phyloP scores from a whole-genome alignment of 2,329 filamentous ascomycete species.

The Coniella lustricola region DNA sequence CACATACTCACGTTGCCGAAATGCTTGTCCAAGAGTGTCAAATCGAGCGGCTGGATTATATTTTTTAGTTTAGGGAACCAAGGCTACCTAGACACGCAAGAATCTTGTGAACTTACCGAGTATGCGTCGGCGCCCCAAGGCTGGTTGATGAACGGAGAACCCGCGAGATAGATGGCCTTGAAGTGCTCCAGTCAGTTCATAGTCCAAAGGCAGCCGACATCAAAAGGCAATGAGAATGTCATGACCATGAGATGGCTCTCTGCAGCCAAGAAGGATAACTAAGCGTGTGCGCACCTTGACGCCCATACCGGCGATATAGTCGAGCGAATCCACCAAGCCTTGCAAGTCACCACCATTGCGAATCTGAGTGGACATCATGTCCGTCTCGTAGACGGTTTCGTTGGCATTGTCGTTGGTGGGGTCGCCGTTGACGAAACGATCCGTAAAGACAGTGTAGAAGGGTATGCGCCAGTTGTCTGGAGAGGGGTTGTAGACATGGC shows the following conservation, averaged over 20 bases:
- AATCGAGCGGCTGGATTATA: slow-evolving; percentile 40
- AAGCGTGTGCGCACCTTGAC: slow-evolving; percentile 34
- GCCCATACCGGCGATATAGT: slow-evolving; percentile 59
- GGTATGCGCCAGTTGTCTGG: slow-evolving; percentile 59
- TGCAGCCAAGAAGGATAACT: not conserved
- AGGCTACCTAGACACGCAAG: not conserved
- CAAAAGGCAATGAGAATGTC: too few species aligned
- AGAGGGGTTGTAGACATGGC: slow-evolving; percentile 42
- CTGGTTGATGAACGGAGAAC: slow-evolving; percentile 56
- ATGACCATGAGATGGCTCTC: too few species aligned
- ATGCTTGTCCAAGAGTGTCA: slow-evolving; percentile 57
- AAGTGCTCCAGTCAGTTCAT: not conserved
- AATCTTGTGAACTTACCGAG: slow-evolving; percentile 27
- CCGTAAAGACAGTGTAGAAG: slow-evolving; percentile 58
- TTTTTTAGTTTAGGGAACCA: slow-evolving; percentile 1
- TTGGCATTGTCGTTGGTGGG: slow-evolving; percentile 58
- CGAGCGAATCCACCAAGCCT: slow-evolving; percentile 51
- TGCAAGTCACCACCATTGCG: slow-evolving; percentile 55
- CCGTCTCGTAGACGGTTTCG: slow-evolving; percentile 53
- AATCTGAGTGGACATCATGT: slow-evolving; percentile 53
- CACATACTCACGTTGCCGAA: slow-evolving; percentile 52
- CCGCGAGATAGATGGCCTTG: slow-evolving; percentile 52
- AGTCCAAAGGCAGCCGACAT: too few species aligned
- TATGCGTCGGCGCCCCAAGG: slow-evolving; percentile 59
- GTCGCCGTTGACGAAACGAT: slow-evolving; percentile 58